Percentiles rank a stretch among this genome's conserved stretches.
Conservation (phyloP, 345 rosid species). For the Boechera stricta region DNA sequence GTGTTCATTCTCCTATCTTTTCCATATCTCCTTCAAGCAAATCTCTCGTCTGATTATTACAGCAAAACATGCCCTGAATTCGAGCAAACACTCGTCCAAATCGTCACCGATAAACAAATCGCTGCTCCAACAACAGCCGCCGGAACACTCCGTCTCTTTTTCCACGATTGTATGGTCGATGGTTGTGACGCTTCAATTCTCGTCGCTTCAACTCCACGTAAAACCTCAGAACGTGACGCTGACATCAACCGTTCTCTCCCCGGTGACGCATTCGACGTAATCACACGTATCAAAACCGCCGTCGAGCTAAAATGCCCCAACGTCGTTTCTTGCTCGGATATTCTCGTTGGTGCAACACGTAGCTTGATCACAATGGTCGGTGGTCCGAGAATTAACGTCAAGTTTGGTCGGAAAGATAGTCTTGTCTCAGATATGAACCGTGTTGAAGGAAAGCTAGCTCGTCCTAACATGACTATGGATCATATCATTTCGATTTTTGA, state of each 20-base stretch:
- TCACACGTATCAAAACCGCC: slow-evolving; percentile 63
- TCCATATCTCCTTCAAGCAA: slow-evolving; percentile 27
- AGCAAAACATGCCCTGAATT: slow-evolving; percentile 63
- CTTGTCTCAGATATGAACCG: slow-evolving; percentile 48
- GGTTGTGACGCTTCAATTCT: slow-evolving; percentile 79
- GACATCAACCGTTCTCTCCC: slow-evolving; percentile 67
- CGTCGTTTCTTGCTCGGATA: slow-evolving; percentile 72
- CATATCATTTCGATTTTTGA: slow-evolving; percentile 51
- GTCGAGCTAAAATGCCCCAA: slow-evolving; percentile 75
- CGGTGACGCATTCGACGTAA: slow-evolving; percentile 74
- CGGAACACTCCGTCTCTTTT: slow-evolving; percentile 68
- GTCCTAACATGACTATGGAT: slow-evolving; percentile 47
- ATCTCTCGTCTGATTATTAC: slow-evolving; percentile 55
- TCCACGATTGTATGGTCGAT: slow-evolving; percentile 77
- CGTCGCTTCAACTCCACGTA: slow-evolving; percentile 61
- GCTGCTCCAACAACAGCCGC: slow-evolving; percentile 72
- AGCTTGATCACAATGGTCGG: slow-evolving; percentile 73
- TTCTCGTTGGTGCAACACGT: slow-evolving; percentile 64
- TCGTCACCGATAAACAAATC: slow-evolving; percentile 58
- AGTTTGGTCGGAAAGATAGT: slow-evolving; percentile 68
- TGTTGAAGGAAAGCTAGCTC: slow-evolving; percentile 52
- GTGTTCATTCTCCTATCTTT: slow-evolving; percentile 8
- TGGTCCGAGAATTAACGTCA: slow-evolving; percentile 59
- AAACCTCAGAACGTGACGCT: slow-evolving; percentile 64
- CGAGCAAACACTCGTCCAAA: slow-evolving; percentile 47